A percentile compares a stretch with the other conserved stretches of the same genome.
These are phyloP conservation scores for Teunomyces lycoperdinae DNA, from an alignment of 805 yeast genomes.

Conservation along the genomic window DNA sequence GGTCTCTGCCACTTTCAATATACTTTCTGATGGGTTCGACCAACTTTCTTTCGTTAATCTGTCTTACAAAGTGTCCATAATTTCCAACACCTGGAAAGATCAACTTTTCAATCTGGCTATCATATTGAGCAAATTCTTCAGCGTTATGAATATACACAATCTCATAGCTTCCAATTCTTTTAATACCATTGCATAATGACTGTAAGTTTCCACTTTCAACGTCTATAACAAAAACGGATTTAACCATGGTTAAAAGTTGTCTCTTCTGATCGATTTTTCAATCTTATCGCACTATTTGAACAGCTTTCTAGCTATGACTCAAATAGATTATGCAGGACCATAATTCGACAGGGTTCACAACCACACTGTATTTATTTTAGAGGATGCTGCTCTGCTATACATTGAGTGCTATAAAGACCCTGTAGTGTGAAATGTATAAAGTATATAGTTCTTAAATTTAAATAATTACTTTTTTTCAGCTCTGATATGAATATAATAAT, in stretches of 20 bases:
- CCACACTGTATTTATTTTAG: neutral
- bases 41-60: constrained; percentile 59
- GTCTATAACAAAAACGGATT: constrained; percentile 70
- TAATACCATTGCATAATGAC: constrained; percentile 84
- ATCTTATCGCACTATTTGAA: neutral
- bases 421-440: neutral
- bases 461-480: constrained; percentile 11
- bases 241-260: constrained; percentile 12
- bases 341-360: neutral
- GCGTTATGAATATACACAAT: constrained; percentile 60
- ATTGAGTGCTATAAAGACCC: no score
- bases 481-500: constrained; percentile 23
- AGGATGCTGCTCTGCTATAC: no score
- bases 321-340: neutral
- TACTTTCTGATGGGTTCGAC: constrained; percentile 64
- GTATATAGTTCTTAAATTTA: neutral
- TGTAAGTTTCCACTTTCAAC: constrained; percentile 93
- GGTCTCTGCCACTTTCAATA: constrained; percentile 72
- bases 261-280: neutral
- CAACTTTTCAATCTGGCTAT: constrained; percentile 50
- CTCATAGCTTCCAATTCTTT: constrained; percentile 62
- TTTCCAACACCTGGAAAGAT: constrained; percentile 97
- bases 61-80: constrained; percentile 87
- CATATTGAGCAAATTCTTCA: constrained; percentile 45
- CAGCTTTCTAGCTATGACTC: constrained; percentile 2